Evolutionary conservation across 202 grass and related monocot species (phyloP), one percentile per base, ranked within the genome.

Genomic region (Eragrostis tef): DNA sequence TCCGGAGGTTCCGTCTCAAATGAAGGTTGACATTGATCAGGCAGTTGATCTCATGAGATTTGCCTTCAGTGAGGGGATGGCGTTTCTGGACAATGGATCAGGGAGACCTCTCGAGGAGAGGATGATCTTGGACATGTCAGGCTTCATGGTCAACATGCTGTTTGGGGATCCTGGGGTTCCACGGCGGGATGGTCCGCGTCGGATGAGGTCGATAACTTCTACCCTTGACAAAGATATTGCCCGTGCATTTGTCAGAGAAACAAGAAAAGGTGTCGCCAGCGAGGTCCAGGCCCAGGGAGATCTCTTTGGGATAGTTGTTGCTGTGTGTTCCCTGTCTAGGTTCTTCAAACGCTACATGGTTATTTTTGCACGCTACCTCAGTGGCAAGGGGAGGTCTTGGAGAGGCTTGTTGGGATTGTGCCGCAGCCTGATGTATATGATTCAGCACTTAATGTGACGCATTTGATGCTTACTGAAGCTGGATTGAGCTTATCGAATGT

Each of bases 61-160:
- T 64, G 22, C 62, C 57, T 72, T 72, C 46, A 69, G 56, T 51
- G 73, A 84, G 50, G 73, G 82, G 58, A 62, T 73, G 83, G 11
- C 83, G 65, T 86, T 86, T 60, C 67, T 72, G 75, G 83, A 79
- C 49, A 79, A 86, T 39, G 83, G 76, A 29, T 80, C 69, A 56
- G 84, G 84, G 48, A 86, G 67, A 72, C 46, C 46, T 65, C 50
- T 85, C 19, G 15, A 26, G 0, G 83, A 73, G 6, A 85, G 83
- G 57, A 85, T 79, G 67, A 7, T 73, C 27, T 47, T 44, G 34
- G 75, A 85, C 47, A 56, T 79, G 75, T 42, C 67, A 45, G 51
- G 9, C 19, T 84, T 54, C 83, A 77, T 64, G 57, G 24, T 77
- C 24, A 77, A 48, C 44, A 6, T 39, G 75, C 0, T 79, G 45